phyloP scores from a whole-genome alignment of 2,329 filamentous ascomycete genomes.

The Phaeomoniella chlamydospora region DNA sequence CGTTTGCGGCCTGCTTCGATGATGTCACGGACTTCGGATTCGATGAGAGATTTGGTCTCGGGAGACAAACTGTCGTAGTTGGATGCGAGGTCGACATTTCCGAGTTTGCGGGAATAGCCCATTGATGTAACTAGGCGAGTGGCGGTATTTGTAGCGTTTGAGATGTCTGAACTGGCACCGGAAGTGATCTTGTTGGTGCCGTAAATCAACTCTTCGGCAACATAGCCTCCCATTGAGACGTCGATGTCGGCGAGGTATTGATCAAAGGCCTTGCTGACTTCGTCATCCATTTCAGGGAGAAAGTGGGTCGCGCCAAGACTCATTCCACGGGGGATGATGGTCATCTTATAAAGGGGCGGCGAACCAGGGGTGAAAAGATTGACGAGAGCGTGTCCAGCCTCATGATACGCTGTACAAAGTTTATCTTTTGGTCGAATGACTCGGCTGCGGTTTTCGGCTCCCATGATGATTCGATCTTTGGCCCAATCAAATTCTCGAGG shows the following conservation, averaged over 20 bases:
- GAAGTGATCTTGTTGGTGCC: conserved; percentile 84
- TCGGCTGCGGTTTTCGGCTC: conserved; percentile 77
- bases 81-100: conserved; percentile 74
- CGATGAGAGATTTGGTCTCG: conserved; percentile 74
- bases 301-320: conserved; percentile 76
- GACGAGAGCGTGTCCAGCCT: conserved; percentile 88
- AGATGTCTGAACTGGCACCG: conserved; percentile 72
- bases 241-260: conserved; percentile 74
- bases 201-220: conserved; percentile 79
- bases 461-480: conserved; percentile 96
- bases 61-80: conserved; percentile 72
- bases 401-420: conserved; percentile 78
- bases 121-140: conserved; percentile 79
- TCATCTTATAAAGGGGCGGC: conserved; percentile 85
- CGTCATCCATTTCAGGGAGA: conserved; percentile 72
- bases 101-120: conserved; percentile 78
- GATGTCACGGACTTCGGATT: conserved; percentile 72
- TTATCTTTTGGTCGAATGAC: conserved; percentile 89
- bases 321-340: conserved; percentile 81
- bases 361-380: conserved; percentile 66
- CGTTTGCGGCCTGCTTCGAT: conserved; percentile 70
- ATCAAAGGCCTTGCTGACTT: conserved; percentile 72
- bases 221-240: conserved; percentile 70
- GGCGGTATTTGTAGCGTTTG: conserved; percentile 65
- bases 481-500: conserved; percentile 88